Evolutionary conservation across 2,329 filamentous ascomycete species (phyloP).

Genomic region (Cercospora sp.): DNA sequence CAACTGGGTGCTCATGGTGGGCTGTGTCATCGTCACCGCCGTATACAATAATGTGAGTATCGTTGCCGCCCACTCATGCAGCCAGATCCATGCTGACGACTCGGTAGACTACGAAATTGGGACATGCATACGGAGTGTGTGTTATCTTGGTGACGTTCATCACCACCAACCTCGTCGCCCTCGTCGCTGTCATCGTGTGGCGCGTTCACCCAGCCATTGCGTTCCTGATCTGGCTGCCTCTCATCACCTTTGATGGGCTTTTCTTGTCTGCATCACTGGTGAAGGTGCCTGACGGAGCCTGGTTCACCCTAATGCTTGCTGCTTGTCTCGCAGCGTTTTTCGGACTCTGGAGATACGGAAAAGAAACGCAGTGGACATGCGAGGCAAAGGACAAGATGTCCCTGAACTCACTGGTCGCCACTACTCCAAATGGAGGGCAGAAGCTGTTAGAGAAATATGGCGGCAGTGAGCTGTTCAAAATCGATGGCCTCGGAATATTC

Average conservation of each 20-base stretch:
- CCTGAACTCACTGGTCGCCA: slow-evolving; percentile 48
- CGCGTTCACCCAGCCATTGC: slow-evolving; percentile 61
- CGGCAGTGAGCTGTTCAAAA: slow-evolving; percentile 43
- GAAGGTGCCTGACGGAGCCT: slow-evolving; percentile 73
- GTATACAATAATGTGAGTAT: slow-evolving; percentile 63
- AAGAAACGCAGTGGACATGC: slow-evolving; percentile 72
- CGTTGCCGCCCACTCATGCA: slow-evolving; percentile 49
- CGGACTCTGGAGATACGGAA: slow-evolving; percentile 74
- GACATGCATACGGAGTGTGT: slow-evolving; percentile 76
- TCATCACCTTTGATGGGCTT: slow-evolving; percentile 65
- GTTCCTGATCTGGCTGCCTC: slow-evolving; percentile 60
- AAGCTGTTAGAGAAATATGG: slow-evolving; percentile 29
- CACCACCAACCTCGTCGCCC: slow-evolving; percentile 69
- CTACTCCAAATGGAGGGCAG: slow-evolving; percentile 35
- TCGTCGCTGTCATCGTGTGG: slow-evolving; percentile 74
- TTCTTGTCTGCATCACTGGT: slow-evolving; percentile 68
- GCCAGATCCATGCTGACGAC: slow-evolving; percentile 22
- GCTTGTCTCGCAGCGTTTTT: slow-evolving; percentile 63
- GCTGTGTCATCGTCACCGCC: slow-evolving; percentile 62
- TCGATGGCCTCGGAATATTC: slow-evolving; percentile 65
- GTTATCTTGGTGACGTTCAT: slow-evolving; percentile 79
- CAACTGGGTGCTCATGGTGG: slow-evolving; percentile 76
- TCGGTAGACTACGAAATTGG: slow-evolving; percentile 60
- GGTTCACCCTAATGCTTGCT: slow-evolving; percentile 71
- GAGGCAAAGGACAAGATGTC: slow-evolving; percentile 63